These are phyloP conservation scores for Dothistroma pini DNA, from an alignment of 2,329 filamentous ascomycete genomes.

Conservation along the genomic window DNA sequence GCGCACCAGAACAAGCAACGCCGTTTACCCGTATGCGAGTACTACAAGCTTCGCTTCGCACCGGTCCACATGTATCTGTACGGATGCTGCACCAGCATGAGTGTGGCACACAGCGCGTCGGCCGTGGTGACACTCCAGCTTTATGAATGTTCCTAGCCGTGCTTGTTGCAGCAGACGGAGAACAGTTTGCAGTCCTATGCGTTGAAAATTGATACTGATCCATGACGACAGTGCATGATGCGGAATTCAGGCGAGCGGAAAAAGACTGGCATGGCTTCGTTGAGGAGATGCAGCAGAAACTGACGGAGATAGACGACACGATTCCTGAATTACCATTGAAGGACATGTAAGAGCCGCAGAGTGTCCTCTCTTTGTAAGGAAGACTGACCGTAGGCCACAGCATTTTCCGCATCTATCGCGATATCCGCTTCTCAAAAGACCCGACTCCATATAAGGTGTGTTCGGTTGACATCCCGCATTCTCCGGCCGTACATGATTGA, in stretches of 20 bases:
- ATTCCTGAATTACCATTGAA: slow-evolving; percentile 83
- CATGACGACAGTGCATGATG: slow-evolving; percentile 62
- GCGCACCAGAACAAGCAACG: neutral
- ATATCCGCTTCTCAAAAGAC: slow-evolving; percentile 79
- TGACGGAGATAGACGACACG: slow-evolving; percentile 71
- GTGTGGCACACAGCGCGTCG: neutral
- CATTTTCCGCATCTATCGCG: slow-evolving; percentile 82
- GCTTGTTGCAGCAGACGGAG: neutral
- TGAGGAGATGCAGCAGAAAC: slow-evolving; percentile 64
- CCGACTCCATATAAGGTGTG: slow-evolving; percentile 82
- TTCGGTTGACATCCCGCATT: slow-evolving; percentile 1
- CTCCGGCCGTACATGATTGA: slow-evolving; percentile 8
- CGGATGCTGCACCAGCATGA: neutral
- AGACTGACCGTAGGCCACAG: slow-evolving; percentile 27
- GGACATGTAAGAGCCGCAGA: slow-evolving; percentile 58
- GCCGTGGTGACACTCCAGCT: neutral
- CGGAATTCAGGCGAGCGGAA: slow-evolving; percentile 71
- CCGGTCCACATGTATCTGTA: neutral
- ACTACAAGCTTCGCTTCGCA: neutral
- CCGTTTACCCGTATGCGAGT: neutral
- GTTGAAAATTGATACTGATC: slow-evolving; percentile 11
- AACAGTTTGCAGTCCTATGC: no score
- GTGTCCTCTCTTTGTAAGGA: neutral
- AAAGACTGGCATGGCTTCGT: slow-evolving; percentile 81
- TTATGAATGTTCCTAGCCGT: neutral